Percentiles rank a stretch among this genome's conserved stretches.
These are phyloP conservation scores for Poa annua DNA, from an alignment of 176 grass and related monocot species.

Conservation along the genomic window DNA sequence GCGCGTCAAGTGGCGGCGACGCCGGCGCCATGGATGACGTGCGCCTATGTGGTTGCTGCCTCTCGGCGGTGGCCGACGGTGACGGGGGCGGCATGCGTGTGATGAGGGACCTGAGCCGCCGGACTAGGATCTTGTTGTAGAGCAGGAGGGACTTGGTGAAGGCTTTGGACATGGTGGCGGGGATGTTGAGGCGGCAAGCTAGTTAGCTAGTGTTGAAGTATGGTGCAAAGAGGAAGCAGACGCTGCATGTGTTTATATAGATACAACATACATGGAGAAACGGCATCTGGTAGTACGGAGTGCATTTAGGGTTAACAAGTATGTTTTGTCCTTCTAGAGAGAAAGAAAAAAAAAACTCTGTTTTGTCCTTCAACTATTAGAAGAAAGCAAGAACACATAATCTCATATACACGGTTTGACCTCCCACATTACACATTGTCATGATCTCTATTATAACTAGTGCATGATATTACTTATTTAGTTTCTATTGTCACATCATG, in stretches of 20 bases:
- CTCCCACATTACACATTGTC: too few species aligned
- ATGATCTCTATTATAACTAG: too few species aligned
- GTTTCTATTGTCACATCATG: too few species aligned
- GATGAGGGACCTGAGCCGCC: constrained; percentile 51
- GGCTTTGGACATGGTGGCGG: constrained; percentile 53
- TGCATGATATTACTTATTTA: too few species aligned
- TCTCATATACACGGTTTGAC: neutral
- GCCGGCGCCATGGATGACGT: neutral
- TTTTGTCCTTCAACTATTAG: neutral
- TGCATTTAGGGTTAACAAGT: neutral
- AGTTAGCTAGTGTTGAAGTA: neutral
- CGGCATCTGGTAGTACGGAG: neutral
- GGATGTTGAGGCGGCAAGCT: constrained; percentile 6
- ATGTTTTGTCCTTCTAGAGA: too few species aligned
- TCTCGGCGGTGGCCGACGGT: neutral
- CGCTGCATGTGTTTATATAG: constrained; percentile 11
- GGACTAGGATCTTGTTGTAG: constrained; percentile 49
- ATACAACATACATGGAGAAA: neutral
- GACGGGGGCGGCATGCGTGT: constrained; percentile 21
- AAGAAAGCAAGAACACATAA: neutral
- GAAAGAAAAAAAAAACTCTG: too few species aligned
- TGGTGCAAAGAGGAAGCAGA: neutral
- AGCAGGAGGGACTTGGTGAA: constrained; percentile 51
- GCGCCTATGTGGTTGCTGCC: neutral
- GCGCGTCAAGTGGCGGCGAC: constrained; percentile 26